phyloP scores from a whole-genome alignment of 2,329 filamentous ascomycete genomes.

The Rosellinia necatrix region DNA sequence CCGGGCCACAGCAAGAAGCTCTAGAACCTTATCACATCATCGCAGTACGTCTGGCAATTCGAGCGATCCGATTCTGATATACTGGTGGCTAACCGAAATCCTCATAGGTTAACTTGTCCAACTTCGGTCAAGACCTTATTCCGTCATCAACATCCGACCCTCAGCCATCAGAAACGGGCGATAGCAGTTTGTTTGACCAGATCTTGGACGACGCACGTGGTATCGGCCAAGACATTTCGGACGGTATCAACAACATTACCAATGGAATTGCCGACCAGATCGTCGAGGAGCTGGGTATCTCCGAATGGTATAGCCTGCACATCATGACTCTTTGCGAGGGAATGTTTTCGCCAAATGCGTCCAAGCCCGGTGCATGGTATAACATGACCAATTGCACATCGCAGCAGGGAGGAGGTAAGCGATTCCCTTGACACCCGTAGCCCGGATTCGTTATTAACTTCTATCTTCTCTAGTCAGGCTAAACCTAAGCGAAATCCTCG shows the following conservation, averaged over 20 bases:
- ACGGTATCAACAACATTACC: conserved; percentile 47
- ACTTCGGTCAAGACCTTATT: conserved; percentile 46
- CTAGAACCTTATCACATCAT: conserved; percentile 47
- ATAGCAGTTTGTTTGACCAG: conserved; percentile 33
- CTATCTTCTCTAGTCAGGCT: conserved; percentile 39
- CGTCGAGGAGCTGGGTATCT: conserved; percentile 50
- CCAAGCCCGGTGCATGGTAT: conserved; percentile 42
- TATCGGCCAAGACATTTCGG: conserved; percentile 43
- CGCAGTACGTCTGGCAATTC: conserved; percentile 38
- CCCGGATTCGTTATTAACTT: conserved; percentile 9
- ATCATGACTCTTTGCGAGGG: conserved; percentile 54
- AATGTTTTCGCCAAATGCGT: conserved; percentile 50
- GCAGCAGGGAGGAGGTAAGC: conserved; percentile 46
- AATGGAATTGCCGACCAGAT: conserved; percentile 48
- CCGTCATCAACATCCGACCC: conserved; percentile 34
- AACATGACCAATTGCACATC: conserved; percentile 53
- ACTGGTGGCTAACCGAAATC: not conserved
- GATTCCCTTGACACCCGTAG: not conserved
- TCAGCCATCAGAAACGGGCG: conserved; percentile 32
- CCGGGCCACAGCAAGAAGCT: conserved; percentile 41
- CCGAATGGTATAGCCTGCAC: conserved; percentile 58
- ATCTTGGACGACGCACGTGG: conserved; percentile 33
- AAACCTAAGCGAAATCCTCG: conserved; percentile 54
- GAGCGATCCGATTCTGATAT: not conserved
- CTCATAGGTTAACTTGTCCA: conserved; percentile 48